Evolutionary conservation across 306 rosid species (phyloP), one percentile per base, ranked within the genome.

Genomic region (Dalbergia oliveri): DNA sequence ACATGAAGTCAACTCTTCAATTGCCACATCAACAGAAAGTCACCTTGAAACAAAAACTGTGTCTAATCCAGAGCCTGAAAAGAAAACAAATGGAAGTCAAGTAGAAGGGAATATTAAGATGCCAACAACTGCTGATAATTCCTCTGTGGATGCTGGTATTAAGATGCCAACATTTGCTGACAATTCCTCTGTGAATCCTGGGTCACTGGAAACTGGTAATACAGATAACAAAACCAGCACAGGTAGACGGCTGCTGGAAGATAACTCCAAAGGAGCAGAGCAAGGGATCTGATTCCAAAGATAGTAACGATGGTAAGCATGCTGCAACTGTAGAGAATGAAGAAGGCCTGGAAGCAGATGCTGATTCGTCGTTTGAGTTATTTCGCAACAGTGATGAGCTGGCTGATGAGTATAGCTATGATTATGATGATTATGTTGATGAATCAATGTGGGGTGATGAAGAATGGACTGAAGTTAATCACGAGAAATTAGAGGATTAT

Each of bases 381-480:
- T 89, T 91, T 69, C 98, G 98, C 21, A 85, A 86, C 49, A 91
- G 67, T 45, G 98, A 96, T 79, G 98, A 93, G 81, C 86, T 93
- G 69, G 97, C 88, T 10, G 97, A 91, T 84, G 99, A 96, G 88
- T 91, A 93, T 69, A 90, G 64, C 79, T 93, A 96, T 78, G 98
- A 96, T 82, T 93, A 95, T 77, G 97, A 95, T 72, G 99, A 95
- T 82, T 93, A 88, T 88, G 94, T 82, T 82, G 92, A 93, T 82
- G 98, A 91, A 58, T 43, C 96, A 53, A 77, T 91, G 98, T 96
- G 99, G 99, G 99, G 97, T 82, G 97, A 88, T 62, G 99, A 96
- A 85, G 99, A 91, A 69, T 96, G 95, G 96, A 66, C 82, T 79
- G 99, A 96, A 81, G 83, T 10, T 59, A 73, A 86, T 66, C 99